phyloP scores from a whole-genome alignment of 768 basidiomycete genomes.

The Mycena olivaceomarginata region DNA sequence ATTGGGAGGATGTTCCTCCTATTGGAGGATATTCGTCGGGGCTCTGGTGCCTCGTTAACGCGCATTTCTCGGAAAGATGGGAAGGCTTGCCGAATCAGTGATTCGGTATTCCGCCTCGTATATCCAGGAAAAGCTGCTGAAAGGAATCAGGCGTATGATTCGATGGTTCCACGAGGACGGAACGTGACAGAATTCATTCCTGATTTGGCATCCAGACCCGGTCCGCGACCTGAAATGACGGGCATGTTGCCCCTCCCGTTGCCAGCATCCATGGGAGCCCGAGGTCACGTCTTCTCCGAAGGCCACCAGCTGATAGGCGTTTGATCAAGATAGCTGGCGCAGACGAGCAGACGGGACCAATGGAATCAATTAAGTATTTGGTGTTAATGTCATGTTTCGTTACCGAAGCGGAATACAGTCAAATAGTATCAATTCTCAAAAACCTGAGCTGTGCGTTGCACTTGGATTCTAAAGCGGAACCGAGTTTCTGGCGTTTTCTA shows the following conservation, averaged over 20 bases:
- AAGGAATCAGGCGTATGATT: too few species aligned
- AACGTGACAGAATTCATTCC: background rate
- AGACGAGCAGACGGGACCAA: background rate
- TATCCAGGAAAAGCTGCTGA: too few species aligned
- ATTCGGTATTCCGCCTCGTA: too few species aligned
- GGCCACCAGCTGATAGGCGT: background rate
- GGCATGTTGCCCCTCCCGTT: too few species aligned
- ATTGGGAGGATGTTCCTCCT: too few species aligned
- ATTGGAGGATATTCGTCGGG: too few species aligned
- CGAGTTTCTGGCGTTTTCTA: background rate
- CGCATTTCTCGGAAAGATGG: too few species aligned
- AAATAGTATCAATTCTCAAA: background rate
- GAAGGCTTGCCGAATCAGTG: too few species aligned
- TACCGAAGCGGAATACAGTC: background rate
- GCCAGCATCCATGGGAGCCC: too few species aligned
- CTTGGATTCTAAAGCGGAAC: background rate
- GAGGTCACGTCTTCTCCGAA: background rate
- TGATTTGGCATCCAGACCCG: too few species aligned
- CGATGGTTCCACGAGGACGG: background rate
- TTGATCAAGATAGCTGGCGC: background rate
- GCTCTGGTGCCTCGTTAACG: too few species aligned
- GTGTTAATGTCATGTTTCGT: background rate
- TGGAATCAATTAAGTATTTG: background rate
- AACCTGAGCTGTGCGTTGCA: conserved; percentile 1
- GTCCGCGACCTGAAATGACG: too few species aligned